These are phyloP conservation scores for Multifurca ochricompacta DNA, from an alignment of 768 basidiomycete genomes.

Conservation along the genomic window DNA sequence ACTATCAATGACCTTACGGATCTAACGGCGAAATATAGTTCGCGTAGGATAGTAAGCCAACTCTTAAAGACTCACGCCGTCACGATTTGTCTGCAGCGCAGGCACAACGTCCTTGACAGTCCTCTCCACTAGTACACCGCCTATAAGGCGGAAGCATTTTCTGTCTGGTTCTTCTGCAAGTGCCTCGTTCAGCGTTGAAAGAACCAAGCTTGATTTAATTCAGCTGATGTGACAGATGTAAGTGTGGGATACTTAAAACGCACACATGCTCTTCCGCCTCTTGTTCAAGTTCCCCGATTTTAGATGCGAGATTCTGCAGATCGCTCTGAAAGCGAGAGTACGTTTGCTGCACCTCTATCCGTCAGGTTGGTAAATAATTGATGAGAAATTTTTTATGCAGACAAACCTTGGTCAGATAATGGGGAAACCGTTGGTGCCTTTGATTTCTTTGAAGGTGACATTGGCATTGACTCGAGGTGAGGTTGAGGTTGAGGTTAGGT, in stretches of 20 bases:
- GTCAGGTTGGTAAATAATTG: conserved; percentile 26
- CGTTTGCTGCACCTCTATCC: conserved; percentile 73
- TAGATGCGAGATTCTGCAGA: conserved; percentile 82
- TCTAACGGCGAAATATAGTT: conserved; percentile 39
- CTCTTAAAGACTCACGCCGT: conserved; percentile 53
- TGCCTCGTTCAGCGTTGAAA: conserved; percentile 79
- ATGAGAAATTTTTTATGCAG: neutral
- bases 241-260: conserved; percentile 25
- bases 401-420: conserved; percentile 68
- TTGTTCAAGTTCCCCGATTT: conserved; percentile 93
- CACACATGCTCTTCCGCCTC: conserved; percentile 95
- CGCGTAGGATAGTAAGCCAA: conserved; percentile 14
- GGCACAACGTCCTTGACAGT: conserved; percentile 95
- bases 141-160: conserved; percentile 94
- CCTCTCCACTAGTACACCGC: conserved; percentile 90
- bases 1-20: conserved; percentile 68
- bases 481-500: too few relatives aligned
- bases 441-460: conserved; percentile 54
- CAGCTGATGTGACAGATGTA: neutral
- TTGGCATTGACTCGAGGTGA: conserved; percentile 22
- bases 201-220: conserved; percentile 59
- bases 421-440: conserved; percentile 45
- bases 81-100: conserved; percentile 78
- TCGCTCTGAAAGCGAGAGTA: conserved; percentile 83
- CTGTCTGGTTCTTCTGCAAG: conserved; percentile 78